Evolutionary conservation across 179 eudicot species (phyloP).

Genomic region (Vitellaria paradoxa): DNA sequence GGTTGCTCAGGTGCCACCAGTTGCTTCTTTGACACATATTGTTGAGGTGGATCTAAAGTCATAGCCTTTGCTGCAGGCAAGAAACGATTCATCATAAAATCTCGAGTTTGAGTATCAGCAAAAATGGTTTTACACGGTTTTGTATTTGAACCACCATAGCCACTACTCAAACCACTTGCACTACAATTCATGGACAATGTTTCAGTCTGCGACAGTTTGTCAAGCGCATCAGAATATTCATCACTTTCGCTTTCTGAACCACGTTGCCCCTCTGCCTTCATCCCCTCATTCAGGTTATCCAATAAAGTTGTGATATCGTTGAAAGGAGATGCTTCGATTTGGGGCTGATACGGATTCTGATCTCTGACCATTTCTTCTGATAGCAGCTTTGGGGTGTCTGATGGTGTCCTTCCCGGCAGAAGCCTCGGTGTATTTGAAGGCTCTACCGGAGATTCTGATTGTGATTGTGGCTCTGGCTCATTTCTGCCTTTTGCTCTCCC

Average conservation of each 20-base stretch:
- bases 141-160: constrained; percentile 30
- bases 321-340: constrained; percentile 17
- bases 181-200: constrained; percentile 71
- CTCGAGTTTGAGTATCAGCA: constrained; percentile 53
- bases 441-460: constrained; percentile 26
- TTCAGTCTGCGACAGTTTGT: constrained; percentile 46
- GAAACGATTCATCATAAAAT: constrained; percentile 87
- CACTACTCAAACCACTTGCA: constrained; percentile 51
- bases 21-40: constrained; percentile 52
- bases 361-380: constrained; percentile 40
- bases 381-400: constrained; percentile 24
- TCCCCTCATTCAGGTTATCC: constrained; percentile 33
- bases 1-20: constrained; percentile 32
- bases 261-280: constrained; percentile 28
- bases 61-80: constrained; percentile 93
- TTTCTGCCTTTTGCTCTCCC: constrained; percentile 62
- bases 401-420: constrained; percentile 41
- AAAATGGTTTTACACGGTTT: constrained; percentile 30
- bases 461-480: constrained; percentile 13
- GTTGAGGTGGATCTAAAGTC: constrained; percentile 68
- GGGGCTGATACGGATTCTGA: constrained; percentile 20
- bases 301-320: constrained; percentile 29
- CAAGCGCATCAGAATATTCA: constrained; percentile 70
- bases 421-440: constrained; percentile 45
- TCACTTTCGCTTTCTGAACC: constrained; percentile 44